Evolutionary conservation across 352 stramenopile species (phyloP), one percentile per base, ranked within the genome.

Genomic region (Phytophthora fragariaefolia): DNA sequence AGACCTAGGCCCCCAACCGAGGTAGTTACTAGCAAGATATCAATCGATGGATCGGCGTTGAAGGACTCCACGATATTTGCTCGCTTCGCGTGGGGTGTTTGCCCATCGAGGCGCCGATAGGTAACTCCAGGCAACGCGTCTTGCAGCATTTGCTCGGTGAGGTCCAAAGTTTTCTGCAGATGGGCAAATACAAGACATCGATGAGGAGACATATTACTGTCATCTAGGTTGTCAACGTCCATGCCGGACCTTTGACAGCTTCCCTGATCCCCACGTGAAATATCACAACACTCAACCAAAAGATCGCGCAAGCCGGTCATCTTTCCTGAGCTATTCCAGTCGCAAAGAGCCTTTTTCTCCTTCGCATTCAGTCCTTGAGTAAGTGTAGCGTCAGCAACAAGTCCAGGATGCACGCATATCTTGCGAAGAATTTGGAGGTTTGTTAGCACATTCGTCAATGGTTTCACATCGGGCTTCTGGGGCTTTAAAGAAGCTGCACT

Each of bases 101-200:
- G 83, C 10, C 97, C 97, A 78, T 99, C 97, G 1, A 99, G 73
- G 0, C 97, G 83, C 18, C 97, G 66, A 69, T 97, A 98, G 2
- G 60, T 83, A 56, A 91, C 50, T 79, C 24, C 38, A 47, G 90
- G 72, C 66, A 97, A 74, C 74, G 75, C 68, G 26, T 79, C 58
- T 30, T 80, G 71, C 15, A 99, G 62, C 80, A 97, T 91, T 55
- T 89, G 66, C 75, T 99, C 91, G 1, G 98, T 85, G 34, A 98
- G 64, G 63, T 99, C 94, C 7, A 99, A 71, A n/a, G 93, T 98
- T 47, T 93, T 79, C 38, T 86, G 91, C 43, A 98, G 86, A 46
- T 99, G 96, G 15, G 90, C 92, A 84, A 99, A 99, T 42, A 99
- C 92, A 2, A 99, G 71, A 58, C 91, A 98, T n/a, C 97, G 97